Evolutionary conservation across 225 moss, liverwort and hornwort species (phyloP).

Genomic region (Thuidium tamariscinum): DNA sequence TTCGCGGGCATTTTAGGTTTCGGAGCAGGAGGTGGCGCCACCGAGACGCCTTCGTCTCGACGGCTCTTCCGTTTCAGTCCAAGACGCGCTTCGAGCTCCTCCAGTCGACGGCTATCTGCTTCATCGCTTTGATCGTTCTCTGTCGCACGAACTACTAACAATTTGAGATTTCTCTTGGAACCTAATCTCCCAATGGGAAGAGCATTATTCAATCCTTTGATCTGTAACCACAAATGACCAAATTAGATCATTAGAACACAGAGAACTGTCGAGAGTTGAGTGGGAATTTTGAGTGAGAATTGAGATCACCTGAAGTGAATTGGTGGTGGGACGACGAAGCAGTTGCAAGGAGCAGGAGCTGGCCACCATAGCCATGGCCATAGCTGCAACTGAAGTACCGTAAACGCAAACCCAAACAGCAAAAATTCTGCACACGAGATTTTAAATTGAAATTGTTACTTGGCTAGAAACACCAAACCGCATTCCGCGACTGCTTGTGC

Average conservation of each 20-base stretch:
- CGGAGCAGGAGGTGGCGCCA: conserved; percentile 1
- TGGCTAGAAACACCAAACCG: background rate
- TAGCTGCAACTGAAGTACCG: background rate
- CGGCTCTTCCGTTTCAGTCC: conserved; percentile 71
- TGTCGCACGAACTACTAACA: conserved; percentile 3
- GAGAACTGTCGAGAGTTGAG: background rate
- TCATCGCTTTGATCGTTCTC: conserved; percentile 10
- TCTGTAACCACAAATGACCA: background rate
- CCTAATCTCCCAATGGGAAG: background rate
- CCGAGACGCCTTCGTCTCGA: conserved; percentile 11
- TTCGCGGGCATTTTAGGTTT: conserved; percentile 27
- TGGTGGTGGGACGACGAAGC: background rate
- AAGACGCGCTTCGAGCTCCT: conserved; percentile 66
- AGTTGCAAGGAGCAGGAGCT: conserved; percentile 8
- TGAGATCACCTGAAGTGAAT: conserved; percentile 5
- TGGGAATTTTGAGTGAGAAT: background rate
- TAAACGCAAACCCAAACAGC: background rate
- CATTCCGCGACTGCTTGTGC: background rate
- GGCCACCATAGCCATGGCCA: conserved; percentile 22
- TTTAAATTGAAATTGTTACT: background rate
- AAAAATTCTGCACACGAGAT: background rate
- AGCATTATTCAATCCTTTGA: background rate
- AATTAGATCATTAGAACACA: background rate
- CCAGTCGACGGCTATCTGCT: conserved; percentile 29
- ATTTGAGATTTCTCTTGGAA: background rate